Evolutionary conservation across 192 early-diverging fungal species (phyloP).

Genomic region (Paraglomus brasilianum): DNA sequence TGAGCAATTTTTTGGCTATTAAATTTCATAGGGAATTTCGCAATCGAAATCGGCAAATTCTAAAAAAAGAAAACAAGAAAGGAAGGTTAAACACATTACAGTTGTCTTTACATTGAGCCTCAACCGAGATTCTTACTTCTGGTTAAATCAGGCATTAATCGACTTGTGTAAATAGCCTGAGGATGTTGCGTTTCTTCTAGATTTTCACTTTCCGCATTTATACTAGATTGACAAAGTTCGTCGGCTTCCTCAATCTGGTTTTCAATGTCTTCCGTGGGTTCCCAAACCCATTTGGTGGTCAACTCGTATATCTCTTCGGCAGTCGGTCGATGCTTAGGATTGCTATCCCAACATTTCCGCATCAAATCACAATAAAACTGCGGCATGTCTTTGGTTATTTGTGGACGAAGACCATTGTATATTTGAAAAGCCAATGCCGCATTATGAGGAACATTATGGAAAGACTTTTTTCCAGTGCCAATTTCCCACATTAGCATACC

Average conservation of each 20-base stretch:
- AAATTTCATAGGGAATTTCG: no score
- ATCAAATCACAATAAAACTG: conserved; percentile 14
- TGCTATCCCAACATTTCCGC: conserved; percentile 8
- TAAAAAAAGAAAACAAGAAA: no score
- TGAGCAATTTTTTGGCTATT: no score
- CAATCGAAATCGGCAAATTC: no score
- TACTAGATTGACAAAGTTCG: conserved; percentile 6
- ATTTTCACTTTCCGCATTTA: no score
- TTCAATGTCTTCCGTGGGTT: background rate
- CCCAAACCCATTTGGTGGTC: background rate
- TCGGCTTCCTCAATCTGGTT: conserved; percentile 1
- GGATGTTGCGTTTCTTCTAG: conserved; percentile 18
- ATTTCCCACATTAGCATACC: conserved; percentile 46
- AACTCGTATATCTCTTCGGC: conserved; percentile 4
- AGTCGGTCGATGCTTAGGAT: conserved; percentile 13
- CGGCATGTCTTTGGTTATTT: conserved; percentile 37
- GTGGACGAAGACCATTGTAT: conserved; percentile 33
- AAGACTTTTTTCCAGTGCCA: conserved; percentile 36
- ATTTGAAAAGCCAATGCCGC: conserved; percentile 31
- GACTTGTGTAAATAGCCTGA: conserved; percentile 15
- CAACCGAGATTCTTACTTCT: conserved; percentile 2
- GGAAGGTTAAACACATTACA: no score
- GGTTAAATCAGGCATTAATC: conserved; percentile 9
- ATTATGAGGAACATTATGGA: conserved; percentile 31
- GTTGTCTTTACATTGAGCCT: no score